A percentile compares a stretch with the other conserved stretches of the same genome.
These are phyloP conservation scores for Ascoidea rubescens DNA, from an alignment of 805 yeast species.

Conservation along the genomic window DNA sequence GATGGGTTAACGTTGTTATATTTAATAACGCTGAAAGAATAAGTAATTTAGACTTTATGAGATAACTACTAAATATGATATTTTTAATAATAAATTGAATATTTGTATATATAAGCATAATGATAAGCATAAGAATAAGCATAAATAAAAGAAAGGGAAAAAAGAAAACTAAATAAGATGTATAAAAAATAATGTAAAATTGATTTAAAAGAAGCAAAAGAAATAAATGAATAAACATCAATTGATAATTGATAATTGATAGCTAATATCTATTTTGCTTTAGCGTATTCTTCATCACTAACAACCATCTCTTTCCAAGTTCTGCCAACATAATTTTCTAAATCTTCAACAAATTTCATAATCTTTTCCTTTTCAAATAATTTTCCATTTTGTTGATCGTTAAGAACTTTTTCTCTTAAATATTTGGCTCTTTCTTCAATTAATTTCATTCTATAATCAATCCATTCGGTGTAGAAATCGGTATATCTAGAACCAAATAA, in stretches of 20 bases:
- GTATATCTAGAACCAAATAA: conserved; percentile 23
- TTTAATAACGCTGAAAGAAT: no score
- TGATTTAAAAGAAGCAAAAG: neutral
- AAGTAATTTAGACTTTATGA: no score
- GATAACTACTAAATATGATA: no score
- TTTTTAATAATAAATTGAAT: no score
- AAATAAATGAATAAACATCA: neutral
- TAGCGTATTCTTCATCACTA: conserved; percentile 15
- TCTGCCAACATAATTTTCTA: conserved; percentile 15
- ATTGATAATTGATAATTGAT: neutral
- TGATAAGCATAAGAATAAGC: neutral
- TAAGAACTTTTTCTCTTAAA: neutral
- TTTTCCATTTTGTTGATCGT: neutral
- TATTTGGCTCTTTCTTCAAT: neutral
- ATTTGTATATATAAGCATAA: no score
- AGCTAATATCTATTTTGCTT: neutral
- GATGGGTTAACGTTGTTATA: no score
- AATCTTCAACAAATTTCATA: conserved; percentile 7
- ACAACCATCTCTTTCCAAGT: conserved; percentile 23
- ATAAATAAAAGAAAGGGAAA: neutral
- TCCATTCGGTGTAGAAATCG: conserved; percentile 27
- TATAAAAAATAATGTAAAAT: neutral
- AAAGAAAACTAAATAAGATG: no score
- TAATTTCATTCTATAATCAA: conserved; percentile 18
- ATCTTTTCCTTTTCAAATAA: neutral